Base-by-base conservation (phyloP, 2,329 filamentous ascomycete species). In the Capronia epimyces region DNA sequence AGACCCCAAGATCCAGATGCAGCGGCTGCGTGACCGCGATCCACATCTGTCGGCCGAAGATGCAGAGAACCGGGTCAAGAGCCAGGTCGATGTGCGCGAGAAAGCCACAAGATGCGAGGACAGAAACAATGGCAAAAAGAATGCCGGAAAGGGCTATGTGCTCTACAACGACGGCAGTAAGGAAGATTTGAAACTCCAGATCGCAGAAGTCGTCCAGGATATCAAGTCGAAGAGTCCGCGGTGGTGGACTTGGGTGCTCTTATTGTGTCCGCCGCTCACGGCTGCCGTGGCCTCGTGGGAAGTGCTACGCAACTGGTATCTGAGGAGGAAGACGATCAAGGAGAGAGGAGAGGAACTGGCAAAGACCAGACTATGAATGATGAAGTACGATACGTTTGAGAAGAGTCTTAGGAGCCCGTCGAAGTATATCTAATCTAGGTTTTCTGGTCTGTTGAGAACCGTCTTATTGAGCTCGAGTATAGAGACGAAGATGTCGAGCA, bases 81-180 rank as follows among this genome's bases (percentile, higher is more conserved):
- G 89, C 65, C 93, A 98, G 75, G 85, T 83, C 40, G 87, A 95
- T 67, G 86, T 96, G 54, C 75, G 82, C 58, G 80, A 86, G 62
- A 97, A 97, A 77, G 90, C 87, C 15, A 76, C 78, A 65, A 75
- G 88, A 65, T 87, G 84, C 54, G 75, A 86, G 69, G 81, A 78
- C 41, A 74, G 89, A 40, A 60, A 60, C 24, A 79, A 62, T 75
- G 45, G 66, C 1, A 65, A 69, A 39, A 81, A 81, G 3, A 63
- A 66, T 36, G 52, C 55, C 1, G 74, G 72, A 5, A 78, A 76
- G 42, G 91, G 90, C 0, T 78, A 89, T 2, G 88, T 96, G 27
- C 78, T 98, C 20, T 93, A 87, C 87, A 98, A 98, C 70, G 91
- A 97, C 70, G 81, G 80, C 2, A 81, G 81, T 41, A 83, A 76